These are phyloP conservation scores for Coniella vitis DNA, from an alignment of 2,329 filamentous ascomycete genomes.

Conservation along the genomic window DNA sequence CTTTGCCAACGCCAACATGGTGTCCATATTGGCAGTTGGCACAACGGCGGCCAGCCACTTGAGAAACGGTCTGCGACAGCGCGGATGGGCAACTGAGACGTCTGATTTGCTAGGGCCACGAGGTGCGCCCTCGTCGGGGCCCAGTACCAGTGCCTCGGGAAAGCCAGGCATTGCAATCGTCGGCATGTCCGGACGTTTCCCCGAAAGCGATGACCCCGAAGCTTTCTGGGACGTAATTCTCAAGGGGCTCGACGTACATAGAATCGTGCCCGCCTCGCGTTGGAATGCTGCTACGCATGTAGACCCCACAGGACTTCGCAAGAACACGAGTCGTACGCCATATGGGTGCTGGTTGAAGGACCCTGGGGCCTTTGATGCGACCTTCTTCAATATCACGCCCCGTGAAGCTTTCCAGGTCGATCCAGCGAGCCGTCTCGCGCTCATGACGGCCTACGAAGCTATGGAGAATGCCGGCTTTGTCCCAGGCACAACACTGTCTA, in stretches of 20 bases:
- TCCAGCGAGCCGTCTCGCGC: conserved; percentile 66
- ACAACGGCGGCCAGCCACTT: too few relatives aligned
- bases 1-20: too few relatives aligned
- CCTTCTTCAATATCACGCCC: conserved; percentile 80
- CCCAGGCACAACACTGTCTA: conserved; percentile 39
- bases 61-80: too few relatives aligned
- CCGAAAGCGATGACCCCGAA: too few relatives aligned
- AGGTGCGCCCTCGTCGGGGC: too few relatives aligned
- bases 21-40: too few relatives aligned
- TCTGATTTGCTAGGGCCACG: too few relatives aligned
- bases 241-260: conserved; percentile 68
- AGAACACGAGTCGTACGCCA: conserved; percentile 64
- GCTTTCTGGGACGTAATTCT: conserved; percentile 65
- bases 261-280: conserved; percentile 58
- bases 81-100: too few relatives aligned
- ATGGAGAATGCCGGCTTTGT: conserved; percentile 70
- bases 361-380: conserved; percentile 66
- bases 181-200: too few relatives aligned
- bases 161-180: too few relatives aligned
- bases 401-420: conserved; percentile 70
- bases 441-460: conserved; percentile 73
- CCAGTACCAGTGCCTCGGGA: too few relatives aligned
- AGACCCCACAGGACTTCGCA: conserved; percentile 59
- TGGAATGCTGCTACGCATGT: conserved; percentile 66
- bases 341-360: conserved; percentile 66